Base-by-base conservation (phyloP, 2,329 filamentous ascomycete species). In the Colletotrichum echinochloae region DNA sequence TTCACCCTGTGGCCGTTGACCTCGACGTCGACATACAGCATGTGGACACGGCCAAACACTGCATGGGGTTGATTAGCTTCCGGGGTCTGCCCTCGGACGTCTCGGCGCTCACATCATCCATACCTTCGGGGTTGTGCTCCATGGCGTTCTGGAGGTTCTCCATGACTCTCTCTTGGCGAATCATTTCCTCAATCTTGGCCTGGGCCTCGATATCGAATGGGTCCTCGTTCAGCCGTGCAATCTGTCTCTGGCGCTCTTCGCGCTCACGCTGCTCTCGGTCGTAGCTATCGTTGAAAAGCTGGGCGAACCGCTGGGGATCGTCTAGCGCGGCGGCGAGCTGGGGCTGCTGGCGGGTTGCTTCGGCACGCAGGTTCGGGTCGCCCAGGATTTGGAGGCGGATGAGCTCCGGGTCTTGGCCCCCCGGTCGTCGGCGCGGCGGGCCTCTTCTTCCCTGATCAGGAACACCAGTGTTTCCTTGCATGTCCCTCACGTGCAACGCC, bases 91-190 rank as follows among this genome's bases (percentile, higher is more conserved):
- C 33, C 16, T 55, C 16, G 39, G 16, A 33, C 28, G 30, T 39
- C 14, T 69, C 23, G 44, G n/a, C n/a, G 23, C 12, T 33, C 14
- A 30, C 12, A 23, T 6, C 87, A 76, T 83, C 11, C 88, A 76
- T 83, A 97, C 95, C 95, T 88, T 98, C 96, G 0, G 96, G 96
- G 77, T 97, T 97, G 82, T 98, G 92, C 82, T 98, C 95, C 88
- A 98, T 95, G 51, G 96, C 96, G 82, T 95, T 96, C 78, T 98
- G 94, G 71, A 98, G 82, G 78, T 99, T 99, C 83, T 98, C 94
- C 81, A 95, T 94, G 55, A 99, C 95, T 20, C 92, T 88, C 82
- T 98, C 93, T 81, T 98, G 93, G 65, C 96, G 91, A 78, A 99
- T 99, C 82, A 98, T 97, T 83, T 99, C 96, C 78, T 96, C 95